Conservation (phyloP, 805 yeast species). For the Wickerhamiella spandovensis region DNA sequence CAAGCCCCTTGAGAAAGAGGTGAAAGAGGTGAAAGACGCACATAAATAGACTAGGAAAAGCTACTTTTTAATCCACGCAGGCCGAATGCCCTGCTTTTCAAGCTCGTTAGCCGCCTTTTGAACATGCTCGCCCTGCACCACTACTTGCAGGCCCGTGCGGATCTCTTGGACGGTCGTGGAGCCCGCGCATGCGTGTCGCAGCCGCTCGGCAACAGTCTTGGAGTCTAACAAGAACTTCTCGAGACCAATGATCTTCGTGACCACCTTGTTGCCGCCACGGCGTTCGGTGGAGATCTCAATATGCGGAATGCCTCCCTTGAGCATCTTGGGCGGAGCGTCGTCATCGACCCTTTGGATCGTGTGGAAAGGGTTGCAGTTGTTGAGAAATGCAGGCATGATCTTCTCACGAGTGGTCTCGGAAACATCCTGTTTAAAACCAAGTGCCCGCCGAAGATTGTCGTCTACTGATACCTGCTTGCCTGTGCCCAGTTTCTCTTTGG, state of each 20-base stretch:
- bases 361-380: conserved; percentile 33
- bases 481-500: conserved; percentile 36
- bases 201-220: conserved; percentile 48
- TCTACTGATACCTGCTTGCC: conserved; percentile 39
- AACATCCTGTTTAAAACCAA: conserved; percentile 25
- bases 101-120: conserved; percentile 36
- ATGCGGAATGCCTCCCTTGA: conserved; percentile 56
- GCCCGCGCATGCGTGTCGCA: conserved; percentile 76
- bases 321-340: conserved; percentile 25
- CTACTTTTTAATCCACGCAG: conserved; percentile 41
- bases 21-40: neutral
- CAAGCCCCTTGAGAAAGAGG: neutral
- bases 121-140: conserved; percentile 84
- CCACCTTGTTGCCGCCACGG: conserved; percentile 67
- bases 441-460: conserved; percentile 35
- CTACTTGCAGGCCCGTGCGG: conserved; percentile 51
- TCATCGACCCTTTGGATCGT: conserved; percentile 35
- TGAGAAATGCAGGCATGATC: conserved; percentile 30
- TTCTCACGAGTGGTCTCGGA: conserved; percentile 25
- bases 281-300: conserved; percentile 56
- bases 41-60: neutral
- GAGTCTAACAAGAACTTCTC: conserved; percentile 57
- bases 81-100: conserved; percentile 34
- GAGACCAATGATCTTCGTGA: conserved; percentile 59
- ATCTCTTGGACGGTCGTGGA: conserved; percentile 50